Conservation (phyloP, 352 stramenopile species). For the Chrysophaeum taylorii region DNA sequence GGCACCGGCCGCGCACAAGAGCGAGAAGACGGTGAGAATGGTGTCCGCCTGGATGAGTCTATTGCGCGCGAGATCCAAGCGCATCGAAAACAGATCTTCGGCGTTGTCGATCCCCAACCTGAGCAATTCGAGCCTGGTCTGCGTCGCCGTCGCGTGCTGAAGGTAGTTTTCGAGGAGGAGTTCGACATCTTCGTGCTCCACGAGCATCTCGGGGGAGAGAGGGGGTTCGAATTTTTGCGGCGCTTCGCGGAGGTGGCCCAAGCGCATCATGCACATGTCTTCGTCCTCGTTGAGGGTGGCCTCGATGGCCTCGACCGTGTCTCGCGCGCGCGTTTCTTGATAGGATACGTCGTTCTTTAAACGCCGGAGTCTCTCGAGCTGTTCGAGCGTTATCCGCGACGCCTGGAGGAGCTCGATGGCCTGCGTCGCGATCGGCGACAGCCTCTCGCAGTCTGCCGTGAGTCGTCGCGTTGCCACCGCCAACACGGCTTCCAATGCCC, state of each 20-base stretch:
- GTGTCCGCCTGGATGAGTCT: constrained; percentile 22
- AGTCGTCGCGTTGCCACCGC: not conserved
- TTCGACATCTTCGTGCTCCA: constrained; percentile 28
- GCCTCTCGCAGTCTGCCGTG: not conserved
- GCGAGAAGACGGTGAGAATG: constrained; percentile 18
- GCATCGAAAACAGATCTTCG: constrained; percentile 17
- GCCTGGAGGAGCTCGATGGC: not conserved
- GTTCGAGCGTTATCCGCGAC: not conserved
- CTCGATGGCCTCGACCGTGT: constrained; percentile 21
- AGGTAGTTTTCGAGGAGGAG: constrained; percentile 27
- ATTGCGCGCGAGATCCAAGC: constrained; percentile 24
- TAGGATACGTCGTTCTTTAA: constrained; percentile 17
- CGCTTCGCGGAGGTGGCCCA: constrained; percentile 15
- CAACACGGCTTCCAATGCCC: not conserved
- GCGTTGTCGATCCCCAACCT: constrained; percentile 20
- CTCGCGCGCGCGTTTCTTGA: constrained; percentile 13
- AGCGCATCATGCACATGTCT: constrained; percentile 28
- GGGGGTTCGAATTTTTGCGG: constrained; percentile 18
- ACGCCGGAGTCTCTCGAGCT: constrained; percentile 19
- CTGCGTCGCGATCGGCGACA: not conserved
- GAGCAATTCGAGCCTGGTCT: constrained; percentile 16
- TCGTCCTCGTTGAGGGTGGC: constrained; percentile 24
- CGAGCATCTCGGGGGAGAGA: constrained; percentile 7
- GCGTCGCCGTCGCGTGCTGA: constrained; percentile 19
- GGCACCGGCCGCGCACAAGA: constrained; percentile 11